These are phyloP conservation scores for Dothiorella sarmentorum DNA, from an alignment of 2,329 filamentous ascomycete genomes.

Conservation along the genomic window DNA sequence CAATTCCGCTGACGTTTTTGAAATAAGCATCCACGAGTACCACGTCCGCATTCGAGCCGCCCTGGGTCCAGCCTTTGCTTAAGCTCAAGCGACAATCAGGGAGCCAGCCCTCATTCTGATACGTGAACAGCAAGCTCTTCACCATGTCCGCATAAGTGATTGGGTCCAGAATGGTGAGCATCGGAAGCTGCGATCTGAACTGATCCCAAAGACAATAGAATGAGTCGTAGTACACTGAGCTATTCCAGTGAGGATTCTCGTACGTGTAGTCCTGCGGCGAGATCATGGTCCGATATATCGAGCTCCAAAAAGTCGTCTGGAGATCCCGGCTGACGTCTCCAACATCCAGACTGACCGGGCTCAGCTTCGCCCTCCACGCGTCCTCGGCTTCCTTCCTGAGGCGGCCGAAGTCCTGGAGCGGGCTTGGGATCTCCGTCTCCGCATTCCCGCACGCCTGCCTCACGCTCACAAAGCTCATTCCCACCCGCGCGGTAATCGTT, in stretches of 20 bases:
- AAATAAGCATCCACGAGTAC: slow-evolving; percentile 67
- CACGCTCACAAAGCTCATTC: slow-evolving; percentile 65
- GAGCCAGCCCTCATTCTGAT: slow-evolving; percentile 67
- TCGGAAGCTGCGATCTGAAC: slow-evolving; percentile 55
- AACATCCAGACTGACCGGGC: slow-evolving; percentile 37
- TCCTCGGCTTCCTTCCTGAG: slow-evolving; percentile 44
- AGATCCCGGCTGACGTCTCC: slow-evolving; percentile 36
- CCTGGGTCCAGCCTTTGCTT: slow-evolving; percentile 71
- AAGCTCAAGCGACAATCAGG: slow-evolving; percentile 77
- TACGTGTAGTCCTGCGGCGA: slow-evolving; percentile 48
- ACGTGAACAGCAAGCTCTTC: slow-evolving; percentile 68
- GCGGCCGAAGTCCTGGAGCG: slow-evolving; percentile 57
- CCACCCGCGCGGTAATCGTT: slow-evolving; percentile 62
- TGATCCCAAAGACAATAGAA: slow-evolving; percentile 61
- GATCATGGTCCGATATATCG: slow-evolving; percentile 44
- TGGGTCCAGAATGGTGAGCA: slow-evolving; percentile 67
- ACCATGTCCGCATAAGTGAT: slow-evolving; percentile 63
- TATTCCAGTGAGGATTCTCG: slow-evolving; percentile 47
- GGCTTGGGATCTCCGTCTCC: slow-evolving; percentile 62
- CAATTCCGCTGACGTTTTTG: slow-evolving; percentile 57
- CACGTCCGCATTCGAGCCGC: slow-evolving; percentile 72
- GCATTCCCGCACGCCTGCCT: slow-evolving; percentile 66
- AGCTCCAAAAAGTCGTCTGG: slow-evolving; percentile 44
- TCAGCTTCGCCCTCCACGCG: slow-evolving; percentile 40
- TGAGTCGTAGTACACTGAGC: slow-evolving; percentile 44